phyloP scores from a whole-genome alignment of 192 early-diverging fungal genomes.

The Jimgerdemannia lactiflua region DNA sequence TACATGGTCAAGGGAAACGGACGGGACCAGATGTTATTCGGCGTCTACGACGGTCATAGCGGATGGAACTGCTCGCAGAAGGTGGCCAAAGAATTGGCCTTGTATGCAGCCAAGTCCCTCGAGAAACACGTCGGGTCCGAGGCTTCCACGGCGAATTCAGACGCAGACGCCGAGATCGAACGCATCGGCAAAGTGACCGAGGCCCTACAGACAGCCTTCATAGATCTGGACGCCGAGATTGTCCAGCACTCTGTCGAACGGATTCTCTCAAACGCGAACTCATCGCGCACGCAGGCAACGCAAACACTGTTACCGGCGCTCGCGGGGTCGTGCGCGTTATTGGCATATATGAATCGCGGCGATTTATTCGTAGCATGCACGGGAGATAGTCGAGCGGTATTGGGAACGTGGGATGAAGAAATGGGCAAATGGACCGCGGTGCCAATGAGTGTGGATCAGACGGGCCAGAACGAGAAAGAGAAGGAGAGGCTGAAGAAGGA shows the following conservation, averaged over 20 bases:
- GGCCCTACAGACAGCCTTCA: not conserved
- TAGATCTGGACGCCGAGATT: not conserved
- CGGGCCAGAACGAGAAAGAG: constrained; percentile 49
- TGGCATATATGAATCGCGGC: constrained; percentile 48
- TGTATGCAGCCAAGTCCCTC: not conserved
- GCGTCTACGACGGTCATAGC: not conserved
- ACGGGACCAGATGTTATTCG: not conserved
- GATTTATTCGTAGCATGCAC: constrained; percentile 52
- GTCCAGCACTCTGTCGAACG: not conserved
- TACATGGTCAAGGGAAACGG: not conserved
- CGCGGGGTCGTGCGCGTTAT: constrained; percentile 49
- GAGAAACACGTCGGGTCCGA: not conserved
- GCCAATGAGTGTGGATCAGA: constrained; percentile 64
- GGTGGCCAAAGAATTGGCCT: not conserved
- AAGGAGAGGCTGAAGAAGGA: constrained; percentile 53
- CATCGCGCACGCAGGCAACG: not conserved
- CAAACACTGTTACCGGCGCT: not conserved
- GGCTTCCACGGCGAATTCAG: not conserved
- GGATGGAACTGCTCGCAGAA: constrained; percentile 6
- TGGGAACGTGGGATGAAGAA: constrained; percentile 19
- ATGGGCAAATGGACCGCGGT: constrained; percentile 44
- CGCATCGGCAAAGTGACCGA: not conserved
- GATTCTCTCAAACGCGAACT: not conserved
- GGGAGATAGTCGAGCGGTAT: constrained; percentile 51
- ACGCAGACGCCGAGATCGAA: not conserved